phyloP scores from a whole-genome alignment of 257 asterid species.

The Fraxinus pennsylvanica region DNA sequence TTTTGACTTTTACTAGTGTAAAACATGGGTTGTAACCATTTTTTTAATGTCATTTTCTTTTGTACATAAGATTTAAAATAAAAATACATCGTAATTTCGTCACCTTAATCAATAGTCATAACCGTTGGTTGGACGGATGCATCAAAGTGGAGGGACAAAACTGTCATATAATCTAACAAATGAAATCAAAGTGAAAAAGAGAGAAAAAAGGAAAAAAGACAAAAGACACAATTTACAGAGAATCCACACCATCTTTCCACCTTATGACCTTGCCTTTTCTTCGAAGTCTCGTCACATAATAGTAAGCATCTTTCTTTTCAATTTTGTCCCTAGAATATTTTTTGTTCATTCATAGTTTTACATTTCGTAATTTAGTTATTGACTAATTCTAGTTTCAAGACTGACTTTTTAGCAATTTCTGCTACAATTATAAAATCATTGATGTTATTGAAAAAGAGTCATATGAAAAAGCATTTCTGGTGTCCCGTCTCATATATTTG shows the following conservation, averaged over 20 bases:
- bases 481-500: slow-evolving; percentile 12
- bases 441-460: slow-evolving; percentile 18
- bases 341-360: background rate
- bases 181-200: slow-evolving; percentile 24
- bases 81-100: slow-evolving; percentile 21
- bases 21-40: too few relatives aligned
- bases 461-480: slow-evolving; percentile 12
- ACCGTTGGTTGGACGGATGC: slow-evolving; percentile 44
- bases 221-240: slow-evolving; percentile 28
- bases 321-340: slow-evolving; percentile 9
- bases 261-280: slow-evolving; percentile 24
- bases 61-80: background rate
- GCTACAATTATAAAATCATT: background rate
- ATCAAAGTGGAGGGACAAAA: slow-evolving; percentile 35
- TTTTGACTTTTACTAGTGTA: too few relatives aligned
- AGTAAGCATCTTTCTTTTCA: slow-evolving; percentile 19
- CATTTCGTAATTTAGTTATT: background rate
- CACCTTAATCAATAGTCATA: background rate
- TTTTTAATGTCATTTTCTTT: background rate
- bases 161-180: slow-evolving; percentile 31
- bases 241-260: slow-evolving; percentile 30
- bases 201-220: background rate
- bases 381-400: background rate
- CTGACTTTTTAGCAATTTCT: background rate
- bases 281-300: slow-evolving; percentile 25